phyloP scores from a whole-genome alignment of 495 filamentous ascomycete species.

The Platismatia glauca region DNA sequence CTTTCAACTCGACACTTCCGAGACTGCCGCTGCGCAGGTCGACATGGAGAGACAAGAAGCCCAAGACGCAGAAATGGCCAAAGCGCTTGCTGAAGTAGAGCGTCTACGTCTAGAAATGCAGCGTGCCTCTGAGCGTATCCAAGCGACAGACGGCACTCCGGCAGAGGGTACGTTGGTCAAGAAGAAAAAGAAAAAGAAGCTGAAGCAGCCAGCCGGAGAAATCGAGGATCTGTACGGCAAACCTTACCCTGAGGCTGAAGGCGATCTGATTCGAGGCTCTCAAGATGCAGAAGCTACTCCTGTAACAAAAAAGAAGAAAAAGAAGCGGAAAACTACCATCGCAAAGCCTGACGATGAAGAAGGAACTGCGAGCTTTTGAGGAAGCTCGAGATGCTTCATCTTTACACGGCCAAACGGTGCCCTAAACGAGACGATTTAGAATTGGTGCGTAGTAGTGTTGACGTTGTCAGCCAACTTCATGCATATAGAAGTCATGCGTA shows the following conservation, averaged over 20 bases:
- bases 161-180: constrained; percentile 64
- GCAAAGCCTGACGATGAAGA: background rate
- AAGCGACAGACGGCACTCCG: constrained; percentile 55
- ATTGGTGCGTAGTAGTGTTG: background rate
- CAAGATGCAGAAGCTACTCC: background rate
- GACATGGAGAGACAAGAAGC: constrained; percentile 46
- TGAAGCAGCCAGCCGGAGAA: constrained; percentile 19
- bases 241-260: background rate
- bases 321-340: constrained; percentile 30
- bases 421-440: background rate
- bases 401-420: background rate
- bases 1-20: constrained; percentile 50
- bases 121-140: constrained; percentile 71
- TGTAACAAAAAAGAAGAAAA: constrained; percentile 43
- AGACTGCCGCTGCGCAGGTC: constrained; percentile 29
- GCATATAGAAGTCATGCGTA: background rate
- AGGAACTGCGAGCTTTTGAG: background rate
- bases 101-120: constrained; percentile 82
- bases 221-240: constrained; percentile 5
- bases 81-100: constrained; percentile 80
- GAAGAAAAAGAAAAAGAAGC: constrained; percentile 62
- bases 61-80: constrained; percentile 75
- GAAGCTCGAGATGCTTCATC: background rate
- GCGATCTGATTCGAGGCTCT: constrained; percentile 13
- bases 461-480: background rate